Evolutionary conservation across 164 flowering plant species (phyloP).

Genomic region (Magnolia kwangsiensis): DNA sequence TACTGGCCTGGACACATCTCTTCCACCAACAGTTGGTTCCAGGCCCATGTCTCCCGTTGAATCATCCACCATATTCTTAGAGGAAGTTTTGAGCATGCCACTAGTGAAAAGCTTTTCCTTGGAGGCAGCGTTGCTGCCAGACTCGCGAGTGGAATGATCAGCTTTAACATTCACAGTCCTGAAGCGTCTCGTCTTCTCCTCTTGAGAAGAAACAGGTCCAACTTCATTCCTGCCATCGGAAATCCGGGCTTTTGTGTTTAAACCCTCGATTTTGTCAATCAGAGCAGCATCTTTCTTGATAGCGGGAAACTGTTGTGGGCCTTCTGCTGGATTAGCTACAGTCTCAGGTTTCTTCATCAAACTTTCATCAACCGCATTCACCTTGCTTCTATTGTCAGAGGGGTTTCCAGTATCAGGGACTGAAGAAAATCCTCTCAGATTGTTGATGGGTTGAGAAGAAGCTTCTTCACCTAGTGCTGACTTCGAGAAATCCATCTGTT

Average conservation of each 20-base stretch:
- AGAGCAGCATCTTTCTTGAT: slow-evolving; percentile 45
- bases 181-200: slow-evolving; percentile 32
- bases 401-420: slow-evolving; percentile 22
- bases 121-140: slow-evolving; percentile 15
- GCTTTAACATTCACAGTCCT: slow-evolving; percentile 25
- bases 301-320: slow-evolving; percentile 17
- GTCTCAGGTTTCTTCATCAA: slow-evolving; percentile 28
- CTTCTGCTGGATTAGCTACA: slow-evolving; percentile 12
- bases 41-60: slow-evolving; percentile 27
- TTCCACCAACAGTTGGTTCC: slow-evolving; percentile 27
- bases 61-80: slow-evolving; percentile 17
- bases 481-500: slow-evolving; percentile 30
- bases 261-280: slow-evolving; percentile 73
- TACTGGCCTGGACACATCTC: slow-evolving; percentile 34
- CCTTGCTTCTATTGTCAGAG: slow-evolving; percentile 23
- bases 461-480: slow-evolving; percentile 20
- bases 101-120: slow-evolving; percentile 26
- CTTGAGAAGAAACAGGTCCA: slow-evolving; percentile 26
- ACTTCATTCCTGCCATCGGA: slow-evolving; percentile 49
- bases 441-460: slow-evolving; percentile 22
- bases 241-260: slow-evolving; percentile 69
- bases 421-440: slow-evolving; percentile 19
- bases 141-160: slow-evolving; percentile 21
- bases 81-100: slow-evolving; percentile 16
- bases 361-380: slow-evolving; percentile 27